Percentiles rank a stretch among this genome's conserved stretches.
phyloP scores from a whole-genome alignment of 768 basidiomycete genomes.

The Lyophyllum shimeji region DNA sequence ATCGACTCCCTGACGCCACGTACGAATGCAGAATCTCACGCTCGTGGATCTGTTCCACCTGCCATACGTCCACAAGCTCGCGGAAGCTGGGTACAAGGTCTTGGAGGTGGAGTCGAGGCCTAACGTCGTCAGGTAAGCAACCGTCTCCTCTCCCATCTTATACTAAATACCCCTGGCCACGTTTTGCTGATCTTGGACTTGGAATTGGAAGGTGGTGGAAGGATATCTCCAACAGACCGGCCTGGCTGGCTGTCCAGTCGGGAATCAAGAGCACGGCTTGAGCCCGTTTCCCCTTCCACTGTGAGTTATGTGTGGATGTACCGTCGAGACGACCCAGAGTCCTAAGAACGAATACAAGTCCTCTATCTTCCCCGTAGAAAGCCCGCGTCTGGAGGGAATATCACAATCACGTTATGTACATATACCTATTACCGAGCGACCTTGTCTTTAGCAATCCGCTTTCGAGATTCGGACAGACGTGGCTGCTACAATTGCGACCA shows the following conservation, averaged over 20 bases:
- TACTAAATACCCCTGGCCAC: too few species aligned
- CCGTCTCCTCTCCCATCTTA: neutral
- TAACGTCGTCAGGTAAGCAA: neutral
- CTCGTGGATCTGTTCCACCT: constrained; percentile 28
- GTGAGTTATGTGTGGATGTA: too few species aligned
- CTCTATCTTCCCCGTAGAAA: too few species aligned
- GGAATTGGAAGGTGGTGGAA: neutral
- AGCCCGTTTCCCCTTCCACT: too few species aligned
- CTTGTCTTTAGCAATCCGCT: too few species aligned
- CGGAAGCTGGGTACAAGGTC: constrained; percentile 19
- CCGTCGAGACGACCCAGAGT: too few species aligned
- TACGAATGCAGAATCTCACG: constrained; percentile 31
- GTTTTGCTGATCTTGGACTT: neutral
- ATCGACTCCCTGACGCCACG: neutral
- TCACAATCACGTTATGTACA: too few species aligned
- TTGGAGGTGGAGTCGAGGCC: neutral
- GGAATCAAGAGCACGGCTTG: neutral
- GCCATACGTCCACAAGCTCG: constrained; percentile 27
- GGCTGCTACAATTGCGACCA: too few species aligned
- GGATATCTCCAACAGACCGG: neutral
- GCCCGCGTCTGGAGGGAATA: too few species aligned
- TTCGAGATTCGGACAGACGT: too few species aligned
- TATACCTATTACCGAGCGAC: too few species aligned
- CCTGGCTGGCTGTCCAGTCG: neutral
- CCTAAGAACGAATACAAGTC: too few species aligned